phyloP scores from a whole-genome alignment of 2,329 filamentous ascomycete genomes.

The Trichoderma harzianum region DNA sequence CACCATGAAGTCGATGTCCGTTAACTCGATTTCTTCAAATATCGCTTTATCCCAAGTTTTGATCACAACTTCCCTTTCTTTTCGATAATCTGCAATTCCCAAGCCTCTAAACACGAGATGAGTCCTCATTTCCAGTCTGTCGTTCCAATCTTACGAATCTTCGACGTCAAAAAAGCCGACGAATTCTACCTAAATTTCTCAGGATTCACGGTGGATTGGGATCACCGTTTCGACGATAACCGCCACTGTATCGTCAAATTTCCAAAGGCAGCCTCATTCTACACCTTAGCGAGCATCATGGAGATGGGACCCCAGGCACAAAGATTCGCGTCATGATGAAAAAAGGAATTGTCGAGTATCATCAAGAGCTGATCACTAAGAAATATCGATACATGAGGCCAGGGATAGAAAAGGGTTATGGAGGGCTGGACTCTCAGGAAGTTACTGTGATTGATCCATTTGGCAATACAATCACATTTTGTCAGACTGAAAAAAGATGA shows the following conservation, averaged over 20 bases:
- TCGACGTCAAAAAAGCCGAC: constrained; percentile 23
- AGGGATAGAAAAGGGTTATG: constrained; percentile 18
- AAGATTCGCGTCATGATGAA: background rate
- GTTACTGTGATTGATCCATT: constrained; percentile 22
- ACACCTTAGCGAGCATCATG: constrained; percentile 21
- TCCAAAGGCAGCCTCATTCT: constrained; percentile 18
- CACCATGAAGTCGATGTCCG: background rate
- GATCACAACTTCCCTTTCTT: no score
- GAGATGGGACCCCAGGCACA: background rate
- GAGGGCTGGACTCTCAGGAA: constrained; percentile 7
- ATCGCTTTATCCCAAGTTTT: background rate
- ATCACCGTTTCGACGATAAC: constrained; percentile 23
- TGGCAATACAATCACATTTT: constrained; percentile 22
- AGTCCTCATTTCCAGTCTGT: constrained; percentile 17
- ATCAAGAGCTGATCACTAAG: constrained; percentile 20
- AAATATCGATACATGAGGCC: constrained; percentile 23
- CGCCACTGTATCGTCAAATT: constrained; percentile 23
- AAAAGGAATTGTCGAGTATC: background rate
- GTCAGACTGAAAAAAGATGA: background rate
- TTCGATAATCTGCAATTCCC: no score
- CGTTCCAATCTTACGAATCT: constrained; percentile 23
- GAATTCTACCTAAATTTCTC: constrained; percentile 23
- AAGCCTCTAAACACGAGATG: background rate
- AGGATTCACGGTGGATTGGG: constrained; percentile 23
- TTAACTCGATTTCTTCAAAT: background rate